Base-by-base conservation (phyloP, 2,329 filamentous ascomycete genomes). In the Domatiomyces globalis region DNA sequence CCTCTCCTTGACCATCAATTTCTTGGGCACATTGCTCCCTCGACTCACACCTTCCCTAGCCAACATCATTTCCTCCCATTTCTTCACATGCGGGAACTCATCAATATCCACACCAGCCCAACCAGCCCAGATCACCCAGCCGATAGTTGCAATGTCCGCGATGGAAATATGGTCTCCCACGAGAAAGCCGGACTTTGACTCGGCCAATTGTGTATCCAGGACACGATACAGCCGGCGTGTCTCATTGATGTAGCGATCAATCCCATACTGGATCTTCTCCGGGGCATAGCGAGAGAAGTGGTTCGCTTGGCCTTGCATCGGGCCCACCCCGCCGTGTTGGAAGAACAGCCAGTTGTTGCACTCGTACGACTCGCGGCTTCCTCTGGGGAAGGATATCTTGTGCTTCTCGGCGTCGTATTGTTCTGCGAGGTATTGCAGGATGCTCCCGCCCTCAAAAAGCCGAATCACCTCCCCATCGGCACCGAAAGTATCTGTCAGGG, bases 221-320 rank as follows among this genome's bases (percentile, higher is more conserved):
- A 87, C 83, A 49, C 80, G 74, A 70, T 92, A 94, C 1, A 95
- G 73, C 2, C 88, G 81, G n/a, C 83, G 76, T 0, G 84, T 87
- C 70, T 95, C 88, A 64, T 87, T 92, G 63, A 75, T 71, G 70
- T 94, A 95, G 46, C 88, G 78, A 63, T 85, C 80, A 51, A 94
- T 79, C 56, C 84, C 87, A 65, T 95, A 94, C 62, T 82, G 73
- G 61, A 94, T 90, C 65, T 78, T 80, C 65, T 89, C 84, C 0
- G 86, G 85, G 1, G 87, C 87, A 62, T 94, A 94, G 51, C 85
- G 78, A 46, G 71, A 72, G 68, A 94, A 94, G 69, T 94, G 87
- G 67, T 92, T 88, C 49, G 86, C 77, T 66, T 94, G 86, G 45
- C 80, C 83, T 63, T 90, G 85, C 85, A 89, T 90, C 1, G 86